Conservation (phyloP, 2,329 filamentous ascomycete genomes). For the Phialocephala sp. region DNA sequence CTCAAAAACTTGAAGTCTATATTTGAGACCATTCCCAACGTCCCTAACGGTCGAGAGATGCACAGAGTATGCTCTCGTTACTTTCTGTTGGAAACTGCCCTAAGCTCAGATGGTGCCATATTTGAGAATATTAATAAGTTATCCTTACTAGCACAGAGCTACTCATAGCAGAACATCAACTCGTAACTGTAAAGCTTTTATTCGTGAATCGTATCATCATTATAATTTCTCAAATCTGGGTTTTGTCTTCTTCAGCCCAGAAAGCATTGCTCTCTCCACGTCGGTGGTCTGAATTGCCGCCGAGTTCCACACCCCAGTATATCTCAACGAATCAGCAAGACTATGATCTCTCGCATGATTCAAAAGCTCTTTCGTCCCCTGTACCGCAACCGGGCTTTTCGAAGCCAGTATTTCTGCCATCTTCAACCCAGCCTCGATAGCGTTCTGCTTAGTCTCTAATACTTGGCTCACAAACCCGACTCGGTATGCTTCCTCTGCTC, state of each 20-base stretch:
- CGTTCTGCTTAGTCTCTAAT: conserved; percentile 64
- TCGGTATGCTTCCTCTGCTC: conserved; percentile 69
- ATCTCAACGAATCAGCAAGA: conserved; percentile 78
- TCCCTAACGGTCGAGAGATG: too few species aligned
- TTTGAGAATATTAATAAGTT: too few species aligned
- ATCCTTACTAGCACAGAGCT: too few species aligned
- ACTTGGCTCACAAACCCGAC: conserved; percentile 75
- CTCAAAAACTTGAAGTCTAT: not conserved
- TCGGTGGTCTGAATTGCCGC: conserved; percentile 83
- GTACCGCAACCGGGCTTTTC: conserved; percentile 88
- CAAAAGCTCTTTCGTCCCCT: conserved; percentile 85
- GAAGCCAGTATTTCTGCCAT: conserved; percentile 69
- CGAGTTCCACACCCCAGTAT: conserved; percentile 88
- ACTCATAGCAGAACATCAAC: too few species aligned
- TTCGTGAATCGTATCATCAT: not conserved
- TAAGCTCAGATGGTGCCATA: too few species aligned
- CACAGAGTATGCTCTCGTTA: too few species aligned
- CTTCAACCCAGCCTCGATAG: conserved; percentile 66
- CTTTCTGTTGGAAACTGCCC: too few species aligned
- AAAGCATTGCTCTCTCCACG: conserved; percentile 74
- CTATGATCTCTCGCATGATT: conserved; percentile 81
- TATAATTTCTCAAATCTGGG: conserved; percentile 86
- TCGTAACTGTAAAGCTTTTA: too few species aligned
- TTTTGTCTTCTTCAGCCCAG: conserved; percentile 77
- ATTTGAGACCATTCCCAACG: not conserved